Percentiles rank a stretch among this genome's conserved stretches.
These are phyloP conservation scores for Phoenix roebelenii DNA, from an alignment of 176 grass and related monocot species.

Conservation along the genomic window DNA sequence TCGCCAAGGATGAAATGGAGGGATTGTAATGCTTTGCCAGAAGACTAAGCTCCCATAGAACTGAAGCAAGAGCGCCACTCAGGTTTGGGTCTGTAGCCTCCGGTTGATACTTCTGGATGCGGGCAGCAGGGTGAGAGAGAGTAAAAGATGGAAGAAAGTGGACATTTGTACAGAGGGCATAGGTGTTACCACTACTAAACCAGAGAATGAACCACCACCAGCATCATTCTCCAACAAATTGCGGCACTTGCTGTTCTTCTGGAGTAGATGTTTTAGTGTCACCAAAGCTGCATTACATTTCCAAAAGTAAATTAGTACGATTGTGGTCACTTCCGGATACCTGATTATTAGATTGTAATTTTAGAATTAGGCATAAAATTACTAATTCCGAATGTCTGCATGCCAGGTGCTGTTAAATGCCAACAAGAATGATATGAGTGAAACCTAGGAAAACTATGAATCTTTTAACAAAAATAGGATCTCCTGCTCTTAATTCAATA, in stretches of 20 bases:
- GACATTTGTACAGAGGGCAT: conserved; percentile 1
- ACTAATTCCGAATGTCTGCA: too few relatives aligned
- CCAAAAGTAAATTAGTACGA: too few relatives aligned
- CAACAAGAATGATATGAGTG: too few relatives aligned
- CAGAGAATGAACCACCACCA: conserved; percentile 78
- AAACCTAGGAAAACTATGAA: too few relatives aligned
- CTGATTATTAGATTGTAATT: too few relatives aligned
- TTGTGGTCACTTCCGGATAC: too few relatives aligned
- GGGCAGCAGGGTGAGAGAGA: not conserved
- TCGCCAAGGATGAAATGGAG: conserved; percentile 51
- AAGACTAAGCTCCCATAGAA: conserved; percentile 90
- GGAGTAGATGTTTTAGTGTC: conserved; percentile 80
- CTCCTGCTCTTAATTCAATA: too few relatives aligned
- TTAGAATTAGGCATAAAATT: too few relatives aligned
- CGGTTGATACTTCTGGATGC: conserved; percentile 82
- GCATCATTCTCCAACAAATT: conserved; percentile 93
- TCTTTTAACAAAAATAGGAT: too few relatives aligned
- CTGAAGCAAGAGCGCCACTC: conserved; percentile 86
- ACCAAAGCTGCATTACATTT: conserved; percentile 44
- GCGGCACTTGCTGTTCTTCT: conserved; percentile 83
- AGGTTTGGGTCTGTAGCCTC: conserved; percentile 82
- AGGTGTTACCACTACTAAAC: conserved; percentile 67
- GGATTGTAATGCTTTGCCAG: conserved; percentile 75
- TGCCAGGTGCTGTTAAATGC: too few relatives aligned
- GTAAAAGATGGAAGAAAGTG: not conserved